phyloP scores from a whole-genome alignment of 805 yeast species.

The Ogataea zsoltii region DNA sequence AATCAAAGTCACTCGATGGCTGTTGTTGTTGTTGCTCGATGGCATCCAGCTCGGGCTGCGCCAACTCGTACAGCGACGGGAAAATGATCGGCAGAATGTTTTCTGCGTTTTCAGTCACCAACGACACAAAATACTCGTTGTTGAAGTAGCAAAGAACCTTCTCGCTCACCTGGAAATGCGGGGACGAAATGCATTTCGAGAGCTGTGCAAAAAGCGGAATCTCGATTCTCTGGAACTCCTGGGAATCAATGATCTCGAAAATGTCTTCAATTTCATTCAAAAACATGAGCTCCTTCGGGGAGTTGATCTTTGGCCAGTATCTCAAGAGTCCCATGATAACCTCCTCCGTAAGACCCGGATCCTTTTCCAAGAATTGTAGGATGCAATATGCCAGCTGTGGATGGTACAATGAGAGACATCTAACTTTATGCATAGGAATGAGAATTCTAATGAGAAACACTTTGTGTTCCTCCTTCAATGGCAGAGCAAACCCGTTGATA shows the following conservation, averaged over 20 bases:
- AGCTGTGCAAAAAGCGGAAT: constrained; percentile 92
- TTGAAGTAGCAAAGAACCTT: constrained; percentile 93
- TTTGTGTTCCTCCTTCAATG: constrained; percentile 96
- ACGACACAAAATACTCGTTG: constrained; percentile 86
- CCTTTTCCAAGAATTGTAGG: constrained; percentile 94
- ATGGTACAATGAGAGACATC: constrained; percentile 85
- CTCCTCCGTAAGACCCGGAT: constrained; percentile 88
- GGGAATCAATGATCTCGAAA: constrained; percentile 92
- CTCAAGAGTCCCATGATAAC: constrained; percentile 92
- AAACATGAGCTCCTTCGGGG: constrained; percentile 95
- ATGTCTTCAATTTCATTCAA: constrained; percentile 95
- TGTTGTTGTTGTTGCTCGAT: constrained; percentile 33
- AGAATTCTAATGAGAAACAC: constrained; percentile 82
- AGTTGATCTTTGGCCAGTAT: constrained; percentile 95
- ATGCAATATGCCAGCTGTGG: constrained; percentile 97
- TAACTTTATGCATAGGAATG: constrained; percentile 89
- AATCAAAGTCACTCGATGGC: constrained; percentile 36
- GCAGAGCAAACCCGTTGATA: constrained; percentile 96
- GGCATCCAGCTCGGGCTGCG: constrained; percentile 42
- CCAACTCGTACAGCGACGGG: constrained; percentile 84
- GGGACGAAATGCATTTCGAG: constrained; percentile 88
- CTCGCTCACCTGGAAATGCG: constrained; percentile 97
- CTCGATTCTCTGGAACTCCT: constrained; percentile 87
- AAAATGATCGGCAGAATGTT: constrained; percentile 90
- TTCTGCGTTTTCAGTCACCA: constrained; percentile 91